Evolutionary conservation across 2,329 filamentous ascomycete genomes (phyloP).

Genomic region (Epicoccum sorghinum): DNA sequence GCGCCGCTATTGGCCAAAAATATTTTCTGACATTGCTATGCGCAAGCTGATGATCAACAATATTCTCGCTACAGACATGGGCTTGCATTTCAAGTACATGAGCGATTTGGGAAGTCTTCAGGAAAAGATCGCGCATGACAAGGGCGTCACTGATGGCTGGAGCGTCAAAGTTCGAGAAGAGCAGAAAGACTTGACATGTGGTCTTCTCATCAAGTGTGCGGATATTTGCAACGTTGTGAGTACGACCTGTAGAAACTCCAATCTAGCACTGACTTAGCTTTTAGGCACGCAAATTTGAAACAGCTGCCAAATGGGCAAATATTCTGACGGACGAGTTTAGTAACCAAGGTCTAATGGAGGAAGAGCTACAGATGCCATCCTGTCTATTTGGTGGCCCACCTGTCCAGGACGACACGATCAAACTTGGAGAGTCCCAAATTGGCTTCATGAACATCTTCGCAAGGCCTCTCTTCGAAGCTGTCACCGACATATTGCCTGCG

Average conservation of each 20-base stretch:
- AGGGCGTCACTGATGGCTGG: conserved; percentile 72
- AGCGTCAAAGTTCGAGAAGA: conserved; percentile 76
- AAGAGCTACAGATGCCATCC: conserved; percentile 83
- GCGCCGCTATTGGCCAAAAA: conserved; percentile 85
- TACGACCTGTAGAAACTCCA: not conserved
- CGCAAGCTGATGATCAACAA: conserved; percentile 93
- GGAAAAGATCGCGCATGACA: conserved; percentile 72
- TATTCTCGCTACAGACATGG: conserved; percentile 98
- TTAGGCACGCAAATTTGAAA: conserved; percentile 72
- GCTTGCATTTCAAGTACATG: conserved; percentile 96
- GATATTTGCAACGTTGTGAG: conserved; percentile 92
- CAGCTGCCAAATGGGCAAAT: conserved; percentile 87
- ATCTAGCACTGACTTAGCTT: not conserved
- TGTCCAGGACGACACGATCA: conserved; percentile 81
- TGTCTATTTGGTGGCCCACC: conserved; percentile 80
- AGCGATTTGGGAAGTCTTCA: conserved; percentile 81
- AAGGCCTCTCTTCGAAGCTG: conserved; percentile 85
- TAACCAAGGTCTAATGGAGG: conserved; percentile 90
- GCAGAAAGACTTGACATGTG: conserved; percentile 81
- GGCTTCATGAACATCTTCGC: conserved; percentile 98
- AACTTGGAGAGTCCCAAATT: conserved; percentile 85
- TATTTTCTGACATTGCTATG: conserved; percentile 79
- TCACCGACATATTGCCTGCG: conserved; percentile 82
- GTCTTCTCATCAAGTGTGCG: conserved; percentile 93
- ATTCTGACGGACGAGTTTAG: conserved; percentile 96